Conservation (phyloP, 2,329 filamentous ascomycete genomes). For the Pezicula radicicola region DNA sequence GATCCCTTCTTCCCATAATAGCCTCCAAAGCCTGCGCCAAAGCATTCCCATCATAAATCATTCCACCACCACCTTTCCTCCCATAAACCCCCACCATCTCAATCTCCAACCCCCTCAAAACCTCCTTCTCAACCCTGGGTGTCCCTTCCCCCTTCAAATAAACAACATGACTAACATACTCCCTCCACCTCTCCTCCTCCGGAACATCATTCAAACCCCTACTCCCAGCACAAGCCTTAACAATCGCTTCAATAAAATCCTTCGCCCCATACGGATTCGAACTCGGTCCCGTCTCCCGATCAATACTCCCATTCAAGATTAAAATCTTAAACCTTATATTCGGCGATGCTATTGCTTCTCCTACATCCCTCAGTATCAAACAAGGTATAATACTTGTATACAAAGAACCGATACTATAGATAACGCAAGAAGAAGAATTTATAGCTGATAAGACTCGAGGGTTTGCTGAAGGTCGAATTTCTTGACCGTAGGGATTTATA, state of each 20-base stretch:
- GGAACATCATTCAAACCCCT: conserved; percentile 18
- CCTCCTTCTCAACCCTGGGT: conserved; percentile 66
- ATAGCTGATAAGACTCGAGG: conserved; percentile 73
- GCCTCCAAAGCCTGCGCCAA: conserved; percentile 73
- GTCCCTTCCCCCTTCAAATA: conserved; percentile 71
- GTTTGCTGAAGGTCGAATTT: conserved; percentile 83
- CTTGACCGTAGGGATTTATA: conserved; percentile 97
- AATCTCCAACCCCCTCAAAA: conserved; percentile 66
- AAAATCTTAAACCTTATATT: conserved; percentile 58
- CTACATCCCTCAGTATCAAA: conserved; percentile 74
- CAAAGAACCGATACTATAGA: conserved; percentile 92
- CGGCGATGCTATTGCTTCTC: conserved; percentile 53
- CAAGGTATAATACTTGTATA: conserved; percentile 88
- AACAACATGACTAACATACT: conserved; percentile 81
- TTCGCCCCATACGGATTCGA: conserved; percentile 62
- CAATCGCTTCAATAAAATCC: conserved; percentile 81
- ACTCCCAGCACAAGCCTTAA: conserved; percentile 54
- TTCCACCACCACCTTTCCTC: conserved; percentile 50
- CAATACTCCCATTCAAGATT: conserved; percentile 74
- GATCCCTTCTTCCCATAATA: conserved; percentile 65
- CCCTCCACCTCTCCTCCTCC: conserved; percentile 46
- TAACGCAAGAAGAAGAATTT: conserved; percentile 59
- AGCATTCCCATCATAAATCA: conserved; percentile 73
- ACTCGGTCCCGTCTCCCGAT: conserved; percentile 77
- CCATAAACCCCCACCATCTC: conserved; percentile 77